Evolutionary conservation across 1,139 yeast species (phyloP).

Genomic region (Suhomyces choctaworum): DNA sequence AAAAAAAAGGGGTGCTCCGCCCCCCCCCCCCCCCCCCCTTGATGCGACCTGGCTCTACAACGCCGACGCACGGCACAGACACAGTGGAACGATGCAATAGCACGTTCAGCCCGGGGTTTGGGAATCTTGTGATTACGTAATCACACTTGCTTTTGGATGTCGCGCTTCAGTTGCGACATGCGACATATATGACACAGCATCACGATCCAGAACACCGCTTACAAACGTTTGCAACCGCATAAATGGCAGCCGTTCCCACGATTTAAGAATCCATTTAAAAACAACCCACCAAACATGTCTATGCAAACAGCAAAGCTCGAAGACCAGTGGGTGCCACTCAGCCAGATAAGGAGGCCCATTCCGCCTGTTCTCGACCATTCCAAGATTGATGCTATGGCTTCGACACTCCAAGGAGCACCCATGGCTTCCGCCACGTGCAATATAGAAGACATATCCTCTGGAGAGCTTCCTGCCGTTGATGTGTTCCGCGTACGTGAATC

Average conservation of each 20-base stretch:
- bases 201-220: slow-evolving; percentile 8
- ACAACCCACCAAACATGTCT: slow-evolving; percentile 28
- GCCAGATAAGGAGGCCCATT: slow-evolving; percentile 71
- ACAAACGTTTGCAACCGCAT: slow-evolving; percentile 9
- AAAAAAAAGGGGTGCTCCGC: no score
- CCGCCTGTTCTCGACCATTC: slow-evolving; percentile 75
- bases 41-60: no score
- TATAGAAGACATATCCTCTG: slow-evolving; percentile 54
- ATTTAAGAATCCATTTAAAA: background rate
- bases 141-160: no score
- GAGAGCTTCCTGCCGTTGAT: slow-evolving; percentile 76
- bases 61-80: no score
- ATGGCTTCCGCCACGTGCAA: slow-evolving; percentile 64
- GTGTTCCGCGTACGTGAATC: slow-evolving; percentile 64
- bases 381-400: slow-evolving; percentile 78
- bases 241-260: slow-evolving; percentile 1
- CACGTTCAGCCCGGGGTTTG: no score
- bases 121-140: no score
- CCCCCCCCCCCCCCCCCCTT: no score
- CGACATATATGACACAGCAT: background rate
- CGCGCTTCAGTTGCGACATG: background rate
- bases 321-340: slow-evolving; percentile 60
- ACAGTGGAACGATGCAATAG: no score
- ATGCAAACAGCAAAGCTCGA: slow-evolving; percentile 40
- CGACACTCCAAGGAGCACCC: slow-evolving; percentile 66